Evolutionary conservation across 371 early-diverging fungal species (phyloP), one percentile per base, ranked within the genome.

Genomic region (Apophysomyces variabilis): DNA sequence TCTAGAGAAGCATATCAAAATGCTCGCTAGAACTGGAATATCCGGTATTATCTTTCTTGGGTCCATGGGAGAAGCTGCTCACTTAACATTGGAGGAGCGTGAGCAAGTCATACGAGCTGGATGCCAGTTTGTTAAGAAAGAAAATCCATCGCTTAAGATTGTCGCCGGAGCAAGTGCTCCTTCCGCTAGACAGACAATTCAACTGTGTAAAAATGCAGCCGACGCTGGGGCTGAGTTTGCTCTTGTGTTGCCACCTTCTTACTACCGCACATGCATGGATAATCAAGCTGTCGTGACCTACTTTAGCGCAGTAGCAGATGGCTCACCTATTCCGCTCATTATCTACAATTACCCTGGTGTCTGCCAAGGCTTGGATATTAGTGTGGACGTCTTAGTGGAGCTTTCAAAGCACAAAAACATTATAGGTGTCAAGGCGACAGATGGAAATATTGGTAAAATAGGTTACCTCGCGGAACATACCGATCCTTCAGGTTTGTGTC

Each of bases 301-400:
- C 66, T 82, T 73, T 58, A 66, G 61, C 21, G 38, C 62, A 5
- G 78, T 82, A 4, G 80, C 80, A 12, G 78, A 82, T 58, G 66
- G 75, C 39, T 78, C 78, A 4, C 78, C 83, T 8, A 58, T 82
- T 26, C 83, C 83, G 37, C 47, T 82, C 8, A 67, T 82, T 38
- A 78, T 82, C 45, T 82, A 82, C 61, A 82, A 82, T 63, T 82
- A 78, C 54, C 83, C 83, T 9, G 80, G 77, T 58, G 83, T 82
- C 38, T 77, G 76, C 57, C 83, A 82, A 60, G 83, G 83, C 26
- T 44, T 82, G 36, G 83, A 82, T 60, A 57, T 82, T 39, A 66
- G 68, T 36, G 70, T 68, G 8, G 58, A 67, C 0, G 65, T 69
- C 8, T 26, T 82, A 39, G 70, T 58, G 2, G 46, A 73, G n/a